Percentiles rank a stretch among this genome's conserved stretches.
These are phyloP conservation scores for Xanthoconium stramineum DNA, from an alignment of 768 basidiomycete genomes.

Conservation along the genomic window DNA sequence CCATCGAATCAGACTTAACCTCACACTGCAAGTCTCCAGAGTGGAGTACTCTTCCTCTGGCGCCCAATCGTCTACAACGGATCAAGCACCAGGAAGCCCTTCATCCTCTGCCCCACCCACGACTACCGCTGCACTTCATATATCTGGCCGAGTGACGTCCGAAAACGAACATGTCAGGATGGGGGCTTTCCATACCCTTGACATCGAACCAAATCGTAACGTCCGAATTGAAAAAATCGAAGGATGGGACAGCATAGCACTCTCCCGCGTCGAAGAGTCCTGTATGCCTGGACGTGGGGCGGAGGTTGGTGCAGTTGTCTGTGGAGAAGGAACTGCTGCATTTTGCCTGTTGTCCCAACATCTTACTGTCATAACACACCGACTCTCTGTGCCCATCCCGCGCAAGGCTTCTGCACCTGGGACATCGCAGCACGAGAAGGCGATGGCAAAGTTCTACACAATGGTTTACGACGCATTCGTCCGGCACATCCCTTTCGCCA, in stretches of 20 bases:
- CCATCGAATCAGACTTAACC: constrained; percentile 77
- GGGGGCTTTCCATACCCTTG: constrained; percentile 93
- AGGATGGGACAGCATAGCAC: constrained; percentile 91
- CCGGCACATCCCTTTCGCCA: constrained; percentile 85
- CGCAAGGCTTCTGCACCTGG: constrained; percentile 84
- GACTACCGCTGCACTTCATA: constrained; percentile 64
- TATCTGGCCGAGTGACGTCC: constrained; percentile 78
- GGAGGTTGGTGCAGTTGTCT: constrained; percentile 93
- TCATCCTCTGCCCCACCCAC: constrained; percentile 33
- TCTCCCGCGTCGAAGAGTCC: constrained; percentile 79
- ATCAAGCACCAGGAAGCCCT: constrained; percentile 33
- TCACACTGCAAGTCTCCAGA: constrained; percentile 78
- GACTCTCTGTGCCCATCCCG: constrained; percentile 86
- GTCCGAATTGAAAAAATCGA: constrained; percentile 83
- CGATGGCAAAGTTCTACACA: constrained; percentile 77
- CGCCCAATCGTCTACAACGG: constrained; percentile 44
- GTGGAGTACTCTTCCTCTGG: constrained; percentile 80
- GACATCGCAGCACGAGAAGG: constrained; percentile 89
- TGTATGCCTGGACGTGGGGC: constrained; percentile 93
- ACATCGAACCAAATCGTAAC: constrained; percentile 87
- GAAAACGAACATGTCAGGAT: constrained; percentile 90
- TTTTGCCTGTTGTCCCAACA: constrained; percentile 95
- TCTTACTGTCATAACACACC: constrained; percentile 91
- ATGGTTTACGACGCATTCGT: constrained; percentile 83
- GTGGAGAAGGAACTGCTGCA: constrained; percentile 92